These are phyloP conservation scores for Dissophora globulifera DNA, from an alignment of 192 early-diverging fungal genomes.

Conservation along the genomic window DNA sequence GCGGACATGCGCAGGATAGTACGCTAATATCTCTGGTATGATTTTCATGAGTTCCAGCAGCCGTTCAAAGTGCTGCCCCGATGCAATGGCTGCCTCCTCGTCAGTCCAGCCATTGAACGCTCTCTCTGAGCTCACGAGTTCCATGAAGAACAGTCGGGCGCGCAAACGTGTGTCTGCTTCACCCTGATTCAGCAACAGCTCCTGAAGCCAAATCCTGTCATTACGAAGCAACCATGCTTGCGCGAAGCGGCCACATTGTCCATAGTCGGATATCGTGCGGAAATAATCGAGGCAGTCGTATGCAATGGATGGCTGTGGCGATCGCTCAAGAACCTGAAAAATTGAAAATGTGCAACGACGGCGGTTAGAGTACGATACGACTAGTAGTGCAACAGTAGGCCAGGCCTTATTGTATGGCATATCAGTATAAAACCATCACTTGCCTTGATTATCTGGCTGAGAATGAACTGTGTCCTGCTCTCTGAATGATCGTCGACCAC, in stretches of 20 bases:
- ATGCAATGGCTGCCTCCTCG: constrained; percentile 12
- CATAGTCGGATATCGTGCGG: constrained; percentile 35
- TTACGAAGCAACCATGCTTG: constrained; percentile 31
- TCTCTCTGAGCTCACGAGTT: constrained; percentile 42
- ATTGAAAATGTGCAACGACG: neutral
- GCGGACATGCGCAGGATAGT: constrained; percentile 19
- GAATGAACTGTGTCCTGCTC: constrained; percentile 23
- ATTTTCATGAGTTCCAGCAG: constrained; percentile 25
- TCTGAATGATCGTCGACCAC: constrained; percentile 17
- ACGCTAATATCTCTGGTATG: constrained; percentile 17
- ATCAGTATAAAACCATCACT: no score
- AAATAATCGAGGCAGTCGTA: constrained; percentile 47
- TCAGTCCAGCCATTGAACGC: constrained; percentile 51
- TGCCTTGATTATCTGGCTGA: constrained; percentile 35
- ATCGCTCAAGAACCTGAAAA: constrained; percentile 33
- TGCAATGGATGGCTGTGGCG: constrained; percentile 28
- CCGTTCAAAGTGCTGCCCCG: constrained; percentile 16
- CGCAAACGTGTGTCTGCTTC: constrained; percentile 33
- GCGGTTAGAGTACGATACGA: no score
- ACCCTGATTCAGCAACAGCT: constrained; percentile 23
- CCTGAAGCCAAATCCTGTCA: constrained; percentile 31
- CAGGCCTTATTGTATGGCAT: no score
- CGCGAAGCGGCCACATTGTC: constrained; percentile 37
- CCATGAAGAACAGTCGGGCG: constrained; percentile 40
- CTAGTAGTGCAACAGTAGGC: no score